Conservation (phyloP, 1,284 basidiomycete species). For the Polyporus tsugae region DNA sequence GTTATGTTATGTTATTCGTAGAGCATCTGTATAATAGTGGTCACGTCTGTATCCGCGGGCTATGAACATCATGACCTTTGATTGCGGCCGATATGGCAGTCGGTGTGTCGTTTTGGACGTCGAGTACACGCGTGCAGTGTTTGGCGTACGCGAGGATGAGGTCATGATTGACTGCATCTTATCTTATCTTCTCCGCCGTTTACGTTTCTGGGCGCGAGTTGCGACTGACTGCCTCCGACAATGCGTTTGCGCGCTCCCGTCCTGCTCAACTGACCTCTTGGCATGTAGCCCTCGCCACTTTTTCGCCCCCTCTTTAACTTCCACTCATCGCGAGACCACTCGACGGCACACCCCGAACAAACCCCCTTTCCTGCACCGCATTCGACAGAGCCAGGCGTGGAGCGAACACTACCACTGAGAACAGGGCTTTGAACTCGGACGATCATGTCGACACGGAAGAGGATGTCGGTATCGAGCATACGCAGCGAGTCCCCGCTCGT, state of each 20-base stretch:
- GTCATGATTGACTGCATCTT: constrained; percentile 31
- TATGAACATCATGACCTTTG: not conserved
- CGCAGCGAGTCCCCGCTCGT: constrained; percentile 43
- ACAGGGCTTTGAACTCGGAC: not conserved
- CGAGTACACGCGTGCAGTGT: not conserved
- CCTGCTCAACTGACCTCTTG: constrained; percentile 23
- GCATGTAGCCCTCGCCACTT: constrained; percentile 27
- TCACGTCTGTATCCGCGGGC: constrained; percentile 19
- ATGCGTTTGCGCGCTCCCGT: constrained; percentile 14
- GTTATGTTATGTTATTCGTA: constrained; percentile 18
- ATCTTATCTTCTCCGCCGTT: constrained; percentile 35
- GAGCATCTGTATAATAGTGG: constrained; percentile 30
- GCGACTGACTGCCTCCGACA: constrained; percentile 16
- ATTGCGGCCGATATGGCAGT: not conserved
- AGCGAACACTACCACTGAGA: not conserved
- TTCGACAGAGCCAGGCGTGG: not conserved
- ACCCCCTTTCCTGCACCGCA: not conserved
- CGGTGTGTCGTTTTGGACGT: not conserved
- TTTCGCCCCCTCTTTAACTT: constrained; percentile 4
- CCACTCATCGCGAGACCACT: not conserved
- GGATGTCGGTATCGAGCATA: constrained; percentile 45
- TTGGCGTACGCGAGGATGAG: constrained; percentile 26
- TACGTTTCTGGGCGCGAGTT: constrained; percentile 25
- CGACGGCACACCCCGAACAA: not conserved
- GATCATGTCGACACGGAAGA: constrained; percentile 41